These are phyloP conservation scores for Populus hybrid DNA, from an alignment of 441 rosid genomes.

Conservation along the genomic window DNA sequence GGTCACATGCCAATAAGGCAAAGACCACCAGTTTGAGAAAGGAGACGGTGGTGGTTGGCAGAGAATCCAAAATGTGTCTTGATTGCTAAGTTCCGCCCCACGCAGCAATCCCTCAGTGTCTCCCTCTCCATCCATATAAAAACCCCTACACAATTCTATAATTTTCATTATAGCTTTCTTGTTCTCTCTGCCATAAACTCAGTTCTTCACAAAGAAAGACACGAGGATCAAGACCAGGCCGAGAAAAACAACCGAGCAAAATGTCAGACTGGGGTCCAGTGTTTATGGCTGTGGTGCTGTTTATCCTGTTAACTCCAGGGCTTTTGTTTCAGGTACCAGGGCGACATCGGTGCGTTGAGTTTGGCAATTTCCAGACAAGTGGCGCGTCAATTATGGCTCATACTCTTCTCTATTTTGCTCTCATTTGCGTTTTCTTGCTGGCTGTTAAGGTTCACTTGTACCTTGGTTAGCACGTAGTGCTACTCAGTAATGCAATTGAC, in stretches of 20 bases:
- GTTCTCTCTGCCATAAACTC: not conserved
- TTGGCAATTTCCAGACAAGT: slow-evolving; percentile 88
- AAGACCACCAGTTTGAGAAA: not conserved
- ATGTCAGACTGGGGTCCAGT: slow-evolving; percentile 83
- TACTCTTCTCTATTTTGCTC: slow-evolving; percentile 66
- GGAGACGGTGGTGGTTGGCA: not conserved
- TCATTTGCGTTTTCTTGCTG: slow-evolving; percentile 73
- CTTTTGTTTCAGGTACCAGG: slow-evolving; percentile 86
- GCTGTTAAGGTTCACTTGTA: slow-evolving; percentile 66
- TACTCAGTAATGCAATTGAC: not conserved
- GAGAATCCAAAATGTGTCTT: slow-evolving; percentile 18
- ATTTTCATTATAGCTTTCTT: not conserved
- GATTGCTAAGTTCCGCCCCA: slow-evolving; percentile 16
- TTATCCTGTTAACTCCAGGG: slow-evolving; percentile 73
- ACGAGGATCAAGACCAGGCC: not conserved
- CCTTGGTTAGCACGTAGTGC: slow-evolving; percentile 29
- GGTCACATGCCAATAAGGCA: slow-evolving; percentile 2
- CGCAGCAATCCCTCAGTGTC: slow-evolving; percentile 2
- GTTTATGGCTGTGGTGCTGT: slow-evolving; percentile 60
- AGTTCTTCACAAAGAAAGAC: not conserved
- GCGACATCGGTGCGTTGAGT: slow-evolving; percentile 47
- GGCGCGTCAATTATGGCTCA: slow-evolving; percentile 78
- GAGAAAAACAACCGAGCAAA: not conserved
- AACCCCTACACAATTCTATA: not conserved
- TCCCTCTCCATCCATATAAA: slow-evolving; percentile 3